Evolutionary conservation across 768 basidiomycete genomes (phyloP).

Genomic region (Cystofilobasidium ferigula): DNA sequence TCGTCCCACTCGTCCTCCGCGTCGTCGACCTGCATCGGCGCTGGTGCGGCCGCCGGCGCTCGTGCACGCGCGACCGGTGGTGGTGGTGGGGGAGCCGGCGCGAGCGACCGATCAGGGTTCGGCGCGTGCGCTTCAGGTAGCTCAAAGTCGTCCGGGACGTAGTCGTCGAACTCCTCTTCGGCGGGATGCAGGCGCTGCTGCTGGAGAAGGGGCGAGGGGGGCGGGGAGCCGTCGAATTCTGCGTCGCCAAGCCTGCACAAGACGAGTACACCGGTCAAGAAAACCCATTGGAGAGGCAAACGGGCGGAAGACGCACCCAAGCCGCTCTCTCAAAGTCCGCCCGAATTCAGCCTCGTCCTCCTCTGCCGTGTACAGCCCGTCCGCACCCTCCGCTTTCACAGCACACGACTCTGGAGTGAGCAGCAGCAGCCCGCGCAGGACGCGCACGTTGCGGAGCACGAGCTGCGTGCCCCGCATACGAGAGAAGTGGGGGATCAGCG

Average conservation of each 20-base stretch:
- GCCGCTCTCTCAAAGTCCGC: conserved; percentile 2
- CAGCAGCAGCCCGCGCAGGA: conserved; percentile 13
- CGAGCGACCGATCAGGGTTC: not conserved
- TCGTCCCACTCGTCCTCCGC: not conserved
- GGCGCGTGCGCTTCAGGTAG: conserved; percentile 7
- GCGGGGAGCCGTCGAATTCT: too few relatives aligned
- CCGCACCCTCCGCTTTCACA: conserved; percentile 7
- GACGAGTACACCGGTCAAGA: too few relatives aligned
- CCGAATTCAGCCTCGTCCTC: conserved; percentile 15
- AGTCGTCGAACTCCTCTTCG: conserved; percentile 16
- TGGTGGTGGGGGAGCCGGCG: not conserved
- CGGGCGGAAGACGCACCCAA: conserved; percentile 4
- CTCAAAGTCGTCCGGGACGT: conserved; percentile 24
- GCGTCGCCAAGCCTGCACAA: too few relatives aligned
- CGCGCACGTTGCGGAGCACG: conserved; percentile 18
- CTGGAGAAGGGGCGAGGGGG: not conserved
- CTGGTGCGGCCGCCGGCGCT: not conserved
- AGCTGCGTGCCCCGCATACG: conserved; percentile 1
- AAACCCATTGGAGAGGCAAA: not conserved
- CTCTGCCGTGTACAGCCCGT: not conserved
- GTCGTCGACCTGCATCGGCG: not conserved
- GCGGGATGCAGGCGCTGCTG: not conserved
- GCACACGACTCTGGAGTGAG: conserved; percentile 16
- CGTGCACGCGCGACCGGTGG: not conserved
- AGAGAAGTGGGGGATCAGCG: not conserved